Evolutionary conservation across 768 basidiomycete species (phyloP).

Genomic region (Floccularia luteovirens): DNA sequence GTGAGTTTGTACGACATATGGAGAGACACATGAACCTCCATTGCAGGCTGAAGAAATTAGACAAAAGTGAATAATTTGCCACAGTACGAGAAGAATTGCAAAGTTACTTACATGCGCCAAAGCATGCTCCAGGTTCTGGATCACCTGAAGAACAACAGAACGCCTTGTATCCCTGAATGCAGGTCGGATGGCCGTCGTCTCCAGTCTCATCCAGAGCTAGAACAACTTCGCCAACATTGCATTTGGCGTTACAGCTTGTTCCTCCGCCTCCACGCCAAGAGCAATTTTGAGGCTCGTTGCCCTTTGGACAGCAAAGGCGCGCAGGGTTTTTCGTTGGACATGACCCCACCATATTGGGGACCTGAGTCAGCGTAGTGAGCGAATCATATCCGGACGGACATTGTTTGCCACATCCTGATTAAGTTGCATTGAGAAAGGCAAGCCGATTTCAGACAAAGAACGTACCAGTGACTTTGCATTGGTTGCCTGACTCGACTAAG

Average conservation of each 20-base stretch:
- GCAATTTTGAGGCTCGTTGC: conserved; percentile 12
- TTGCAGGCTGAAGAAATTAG: conserved; percentile 5
- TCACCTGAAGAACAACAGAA: conserved; percentile 11
- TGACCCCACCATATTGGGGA: conserved; percentile 6
- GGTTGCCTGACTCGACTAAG: conserved; percentile 7
- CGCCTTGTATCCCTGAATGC: conserved; percentile 13
- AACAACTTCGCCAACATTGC: conserved; percentile 13
- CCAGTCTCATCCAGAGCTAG: conserved; percentile 12
- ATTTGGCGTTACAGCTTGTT: conserved; percentile 12
- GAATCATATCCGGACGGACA: conserved; percentile 12
- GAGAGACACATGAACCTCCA: conserved; percentile 3
- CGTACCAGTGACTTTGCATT: conserved; percentile 4
- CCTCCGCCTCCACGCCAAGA: conserved; percentile 14
- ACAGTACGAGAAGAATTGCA: too few species aligned
- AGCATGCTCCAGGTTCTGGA: conserved; percentile 8
- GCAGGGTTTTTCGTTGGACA: conserved; percentile 10
- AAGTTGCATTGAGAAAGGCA: too few species aligned
- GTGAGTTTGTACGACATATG: conserved; percentile 6
- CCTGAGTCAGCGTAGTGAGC: conserved; percentile 11
- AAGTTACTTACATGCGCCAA: conserved; percentile 4
- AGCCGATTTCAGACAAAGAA: conserved; percentile 1
- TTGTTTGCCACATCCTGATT: too few species aligned
- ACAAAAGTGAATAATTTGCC: background rate
- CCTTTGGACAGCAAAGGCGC: conserved; percentile 12
- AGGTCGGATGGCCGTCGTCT: conserved; percentile 11